Evolutionary conservation across 208 protist genomes (phyloP).

Genomic region (Naegleria fowleri): DNA sequence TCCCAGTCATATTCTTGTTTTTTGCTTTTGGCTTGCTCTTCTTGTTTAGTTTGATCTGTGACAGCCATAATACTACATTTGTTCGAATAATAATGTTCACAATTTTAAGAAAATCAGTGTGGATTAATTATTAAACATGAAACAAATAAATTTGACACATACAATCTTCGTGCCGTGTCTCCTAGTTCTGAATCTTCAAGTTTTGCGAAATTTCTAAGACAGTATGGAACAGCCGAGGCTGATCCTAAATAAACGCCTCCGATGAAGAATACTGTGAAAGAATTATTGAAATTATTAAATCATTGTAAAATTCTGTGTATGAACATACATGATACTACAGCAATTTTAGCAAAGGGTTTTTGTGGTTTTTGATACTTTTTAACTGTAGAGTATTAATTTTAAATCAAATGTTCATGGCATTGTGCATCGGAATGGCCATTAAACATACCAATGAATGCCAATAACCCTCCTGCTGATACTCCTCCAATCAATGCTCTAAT

Average conservation of each 20-base stretch:
- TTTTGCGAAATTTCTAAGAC: not conserved
- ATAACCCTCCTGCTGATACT: not conserved
- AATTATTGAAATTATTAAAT: not conserved
- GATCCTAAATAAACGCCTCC: not conserved
- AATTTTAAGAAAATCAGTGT: too few relatives aligned
- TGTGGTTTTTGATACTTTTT: conserved; percentile 4
- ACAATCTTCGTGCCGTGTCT: not conserved
- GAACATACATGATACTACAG: not conserved
- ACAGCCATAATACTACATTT: not conserved
- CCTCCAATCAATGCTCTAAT: not conserved
- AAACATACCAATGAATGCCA: not conserved
- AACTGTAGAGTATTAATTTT: not conserved
- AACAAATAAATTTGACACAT: not conserved
- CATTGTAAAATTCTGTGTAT: not conserved
- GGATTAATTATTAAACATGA: not conserved
- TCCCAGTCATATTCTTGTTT: not conserved
- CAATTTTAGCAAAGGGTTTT: not conserved
- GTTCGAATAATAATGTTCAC: too few relatives aligned
- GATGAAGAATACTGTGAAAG: not conserved
- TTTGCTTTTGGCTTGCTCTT: not conserved
- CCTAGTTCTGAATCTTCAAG: not conserved
- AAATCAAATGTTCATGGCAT: too few relatives aligned
- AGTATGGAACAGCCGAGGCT: not conserved
- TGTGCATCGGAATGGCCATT: not conserved
- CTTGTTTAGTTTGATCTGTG: not conserved